Percentiles rank a stretch among this genome's conserved stretches.
Conservation (phyloP, 2,329 filamentous ascomycete genomes). For the Colletotrichum horii region DNA sequence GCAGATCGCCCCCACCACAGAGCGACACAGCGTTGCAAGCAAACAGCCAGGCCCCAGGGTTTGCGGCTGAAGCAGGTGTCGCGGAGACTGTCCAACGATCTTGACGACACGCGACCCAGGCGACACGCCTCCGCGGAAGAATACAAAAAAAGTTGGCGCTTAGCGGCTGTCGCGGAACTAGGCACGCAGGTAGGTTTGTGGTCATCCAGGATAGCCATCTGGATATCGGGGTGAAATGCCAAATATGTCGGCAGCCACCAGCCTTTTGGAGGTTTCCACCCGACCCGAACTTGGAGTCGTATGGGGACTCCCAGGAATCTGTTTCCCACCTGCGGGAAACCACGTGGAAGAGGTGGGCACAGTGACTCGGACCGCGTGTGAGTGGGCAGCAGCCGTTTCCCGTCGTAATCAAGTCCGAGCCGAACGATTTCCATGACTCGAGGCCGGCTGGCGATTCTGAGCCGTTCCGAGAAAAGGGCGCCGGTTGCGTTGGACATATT, state of each 20-base stretch:
- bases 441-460: neutral
- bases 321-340: slow-evolving; percentile 4
- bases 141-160: neutral
- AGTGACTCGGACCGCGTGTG: neutral
- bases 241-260: neutral
- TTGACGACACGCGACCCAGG: neutral
- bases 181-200: neutral
- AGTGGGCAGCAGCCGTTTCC: neutral
- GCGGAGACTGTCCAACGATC: neutral
- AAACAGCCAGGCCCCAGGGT: neutral
- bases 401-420: neutral
- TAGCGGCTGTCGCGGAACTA: neutral
- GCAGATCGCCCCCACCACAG: neutral
- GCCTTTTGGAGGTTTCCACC: neutral
- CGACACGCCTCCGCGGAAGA: neutral
- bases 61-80: neutral
- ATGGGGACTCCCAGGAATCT: neutral
- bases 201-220: neutral
- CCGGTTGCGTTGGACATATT: neutral
- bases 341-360: slow-evolving; percentile 15
- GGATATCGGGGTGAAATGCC: neutral
- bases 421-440: neutral
- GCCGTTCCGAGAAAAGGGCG: neutral
- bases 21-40: neutral
- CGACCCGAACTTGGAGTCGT: neutral